Evolutionary conservation across 768 basidiomycete genomes (phyloP).

Genomic region (Tylopilus plumbeoviolaceoides): DNA sequence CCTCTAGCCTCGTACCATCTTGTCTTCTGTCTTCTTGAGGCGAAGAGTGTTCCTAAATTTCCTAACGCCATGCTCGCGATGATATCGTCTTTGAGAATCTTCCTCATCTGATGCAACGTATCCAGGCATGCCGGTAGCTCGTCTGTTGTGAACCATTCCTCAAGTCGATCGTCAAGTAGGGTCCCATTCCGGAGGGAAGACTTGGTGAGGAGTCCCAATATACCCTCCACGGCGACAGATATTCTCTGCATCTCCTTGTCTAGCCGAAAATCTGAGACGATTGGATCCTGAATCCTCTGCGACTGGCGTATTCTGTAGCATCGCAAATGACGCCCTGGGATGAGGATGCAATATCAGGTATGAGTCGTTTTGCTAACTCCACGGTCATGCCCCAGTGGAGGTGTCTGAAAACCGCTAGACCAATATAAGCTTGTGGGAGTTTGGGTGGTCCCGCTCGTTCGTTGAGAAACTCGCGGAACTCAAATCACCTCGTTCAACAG

Average conservation of each 20-base stretch:
- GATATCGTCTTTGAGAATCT: conserved; percentile 2
- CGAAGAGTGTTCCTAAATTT: background rate
- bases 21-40: conserved; percentile 3
- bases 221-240: background rate
- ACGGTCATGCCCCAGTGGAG: no score
- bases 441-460: no score
- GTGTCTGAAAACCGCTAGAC: no score
- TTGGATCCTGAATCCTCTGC: background rate
- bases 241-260: conserved; percentile 13
- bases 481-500: no score
- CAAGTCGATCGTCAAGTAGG: conserved; percentile 8
- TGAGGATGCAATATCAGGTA: background rate
- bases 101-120: conserved; percentile 5
- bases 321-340: background rate
- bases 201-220: conserved; percentile 1
- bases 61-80: background rate
- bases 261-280: conserved; percentile 11
- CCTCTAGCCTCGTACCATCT: no score
- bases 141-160: conserved; percentile 9
- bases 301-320: conserved; percentile 1
- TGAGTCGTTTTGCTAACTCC: background rate
- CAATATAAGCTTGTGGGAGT: no score
- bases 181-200: background rate
- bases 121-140: conserved; percentile 2
- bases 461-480: no score